Evolutionary conservation across 2,329 filamentous ascomycete species (phyloP).

Genomic region (Aspergillus floridensis): DNA sequence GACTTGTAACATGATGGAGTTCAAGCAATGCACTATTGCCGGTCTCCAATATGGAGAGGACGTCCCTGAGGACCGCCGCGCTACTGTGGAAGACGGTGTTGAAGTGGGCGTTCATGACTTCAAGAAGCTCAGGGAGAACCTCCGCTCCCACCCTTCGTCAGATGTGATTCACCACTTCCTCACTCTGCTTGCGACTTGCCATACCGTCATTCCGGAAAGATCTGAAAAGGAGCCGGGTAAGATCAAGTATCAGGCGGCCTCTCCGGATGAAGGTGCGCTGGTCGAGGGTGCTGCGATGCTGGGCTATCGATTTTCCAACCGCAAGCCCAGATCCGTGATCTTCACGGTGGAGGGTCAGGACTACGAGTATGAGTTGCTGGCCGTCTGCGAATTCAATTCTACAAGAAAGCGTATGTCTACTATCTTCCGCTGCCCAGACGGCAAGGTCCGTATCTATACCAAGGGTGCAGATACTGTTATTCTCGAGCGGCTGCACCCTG

Average conservation of each 20-base stretch:
- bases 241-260: slow-evolving; percentile 98
- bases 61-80: slow-evolving; percentile 83
- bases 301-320: slow-evolving; percentile 85
- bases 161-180: slow-evolving; percentile 80
- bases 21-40: slow-evolving; percentile 88
- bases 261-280: slow-evolving; percentile 93
- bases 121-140: slow-evolving; percentile 68
- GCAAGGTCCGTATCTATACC: slow-evolving; percentile 88
- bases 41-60: slow-evolving; percentile 93
- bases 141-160: slow-evolving; percentile 58
- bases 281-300: slow-evolving; percentile 84
- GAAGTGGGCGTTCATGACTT: slow-evolving; percentile 84
- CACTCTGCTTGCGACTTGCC: slow-evolving; percentile 80
- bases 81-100: slow-evolving; percentile 71
- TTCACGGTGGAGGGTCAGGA: slow-evolving; percentile 72
- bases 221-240: slow-evolving; percentile 71
- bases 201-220: slow-evolving; percentile 94
- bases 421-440: slow-evolving; percentile 93
- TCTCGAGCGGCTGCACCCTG: slow-evolving; percentile 77
- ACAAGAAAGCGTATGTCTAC: slow-evolving; percentile 97
- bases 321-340: slow-evolving; percentile 84
- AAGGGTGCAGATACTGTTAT: slow-evolving; percentile 99
- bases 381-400: slow-evolving; percentile 99
- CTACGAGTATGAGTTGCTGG: slow-evolving; percentile 82
- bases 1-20: slow-evolving; percentile 99